A percentile compares a stretch with the other conserved stretches of the same genome.
Conservation (phyloP, 352 stramenopile genomes). For the Globisporangium splendens region DNA sequence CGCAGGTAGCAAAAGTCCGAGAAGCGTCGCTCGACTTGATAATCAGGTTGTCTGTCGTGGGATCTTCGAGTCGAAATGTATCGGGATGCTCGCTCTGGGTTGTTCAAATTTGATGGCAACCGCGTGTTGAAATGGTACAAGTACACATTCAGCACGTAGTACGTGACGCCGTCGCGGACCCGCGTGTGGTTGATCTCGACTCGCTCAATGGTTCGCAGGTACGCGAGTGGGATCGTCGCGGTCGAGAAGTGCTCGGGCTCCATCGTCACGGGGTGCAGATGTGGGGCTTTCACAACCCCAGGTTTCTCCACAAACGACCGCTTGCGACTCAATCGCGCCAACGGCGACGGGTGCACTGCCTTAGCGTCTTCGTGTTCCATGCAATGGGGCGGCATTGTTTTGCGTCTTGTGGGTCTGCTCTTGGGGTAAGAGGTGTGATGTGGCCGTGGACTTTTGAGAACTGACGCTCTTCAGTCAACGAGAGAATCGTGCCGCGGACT, state of each 20-base stretch:
- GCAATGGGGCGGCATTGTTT: too few relatives aligned
- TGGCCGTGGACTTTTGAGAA: too few relatives aligned
- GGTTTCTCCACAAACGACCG: constrained; percentile 6
- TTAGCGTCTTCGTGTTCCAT: too few relatives aligned
- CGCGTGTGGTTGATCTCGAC: constrained; percentile 12
- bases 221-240: not conserved
- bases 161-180: constrained; percentile 10
- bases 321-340: constrained; percentile 7
- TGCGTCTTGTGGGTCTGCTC: too few relatives aligned
- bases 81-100: constrained; percentile 17
- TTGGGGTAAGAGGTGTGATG: too few relatives aligned
- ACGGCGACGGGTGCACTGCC: not conserved
- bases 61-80: constrained; percentile 11
- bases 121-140: constrained; percentile 9
- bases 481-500: too few relatives aligned
- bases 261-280: constrained; percentile 2
- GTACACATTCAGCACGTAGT: constrained; percentile 13
- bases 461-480: too few relatives aligned
- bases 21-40: constrained; percentile 52
- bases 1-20: constrained; percentile 57
- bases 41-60: constrained; percentile 26
- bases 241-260: constrained; percentile 2
- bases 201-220: constrained; percentile 6
- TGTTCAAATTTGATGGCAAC: constrained; percentile 37
- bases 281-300: not conserved